Conservation (phyloP, 495 filamentous ascomycete species). For the Elasticomyces elasticus region DNA sequence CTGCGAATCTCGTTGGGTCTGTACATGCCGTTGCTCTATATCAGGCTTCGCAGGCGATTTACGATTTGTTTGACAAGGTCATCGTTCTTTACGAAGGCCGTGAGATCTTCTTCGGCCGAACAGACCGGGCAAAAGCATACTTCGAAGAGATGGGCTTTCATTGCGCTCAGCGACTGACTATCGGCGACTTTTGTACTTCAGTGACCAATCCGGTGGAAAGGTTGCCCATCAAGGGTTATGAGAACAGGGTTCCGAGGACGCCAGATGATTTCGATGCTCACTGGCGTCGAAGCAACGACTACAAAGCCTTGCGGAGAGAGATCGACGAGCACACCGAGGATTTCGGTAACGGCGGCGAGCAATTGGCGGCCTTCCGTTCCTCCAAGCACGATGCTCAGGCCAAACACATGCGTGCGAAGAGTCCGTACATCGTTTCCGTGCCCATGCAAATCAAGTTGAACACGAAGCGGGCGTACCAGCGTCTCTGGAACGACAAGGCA, state of each 20-base stretch:
- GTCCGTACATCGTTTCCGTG: slow-evolving; percentile 39
- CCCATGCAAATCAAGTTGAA: slow-evolving; percentile 43
- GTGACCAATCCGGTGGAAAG: slow-evolving; percentile 21
- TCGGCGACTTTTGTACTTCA: slow-evolving; percentile 23
- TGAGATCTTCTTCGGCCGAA: slow-evolving; percentile 59
- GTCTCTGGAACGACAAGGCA: slow-evolving; percentile 29
- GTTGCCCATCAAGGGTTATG: slow-evolving; percentile 21
- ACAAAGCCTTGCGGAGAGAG: slow-evolving; percentile 6
- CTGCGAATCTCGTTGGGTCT: slow-evolving; percentile 10
- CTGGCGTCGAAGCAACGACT: slow-evolving; percentile 13
- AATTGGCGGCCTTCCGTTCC: slow-evolving; percentile 12
- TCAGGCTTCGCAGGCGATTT: slow-evolving; percentile 20
- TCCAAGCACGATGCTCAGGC: slow-evolving; percentile 22
- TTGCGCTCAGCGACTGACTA: slow-evolving; percentile 21
- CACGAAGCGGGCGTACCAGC: slow-evolving; percentile 43
- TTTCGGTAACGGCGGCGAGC: neutral
- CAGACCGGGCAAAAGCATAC: slow-evolving; percentile 48
- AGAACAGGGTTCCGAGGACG: slow-evolving; percentile 22
- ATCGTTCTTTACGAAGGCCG: slow-evolving; percentile 54
- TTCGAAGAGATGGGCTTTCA: slow-evolving; percentile 42
- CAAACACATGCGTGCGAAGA: slow-evolving; percentile 30
- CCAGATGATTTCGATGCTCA: slow-evolving; percentile 25
- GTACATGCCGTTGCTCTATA: slow-evolving; percentile 20
- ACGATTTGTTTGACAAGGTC: slow-evolving; percentile 24
- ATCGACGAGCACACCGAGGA: slow-evolving; percentile 13